Evolutionary conservation across 2,329 filamentous ascomycete genomes (phyloP).

Genomic region (Cryoendolithus antarcticus): DNA sequence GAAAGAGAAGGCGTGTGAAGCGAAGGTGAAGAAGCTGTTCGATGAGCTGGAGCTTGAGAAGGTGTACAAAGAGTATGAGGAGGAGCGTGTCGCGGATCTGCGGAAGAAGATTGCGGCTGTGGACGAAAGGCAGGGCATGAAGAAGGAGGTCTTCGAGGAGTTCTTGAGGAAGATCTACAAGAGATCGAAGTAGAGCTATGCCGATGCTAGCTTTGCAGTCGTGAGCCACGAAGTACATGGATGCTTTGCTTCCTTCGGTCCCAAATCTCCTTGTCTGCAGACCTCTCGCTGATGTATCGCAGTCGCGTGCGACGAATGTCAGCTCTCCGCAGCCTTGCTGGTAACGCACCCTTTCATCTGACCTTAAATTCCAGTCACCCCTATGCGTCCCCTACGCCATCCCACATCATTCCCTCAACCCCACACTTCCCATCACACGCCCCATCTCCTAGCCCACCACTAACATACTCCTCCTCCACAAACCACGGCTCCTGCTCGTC

Average conservation of each 20-base stretch:
- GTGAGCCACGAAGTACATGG: not conserved
- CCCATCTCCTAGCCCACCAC: not conserved
- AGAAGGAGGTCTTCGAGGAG: constrained; percentile 76
- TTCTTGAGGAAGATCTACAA: constrained; percentile 98
- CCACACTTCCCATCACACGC: constrained; percentile 2
- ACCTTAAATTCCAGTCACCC: not conserved
- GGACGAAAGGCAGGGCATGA: constrained; percentile 78
- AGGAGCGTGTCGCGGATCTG: constrained; percentile 70
- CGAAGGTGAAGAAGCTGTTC: constrained; percentile 77
- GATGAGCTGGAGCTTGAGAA: constrained; percentile 73
- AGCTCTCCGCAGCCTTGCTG: not conserved
- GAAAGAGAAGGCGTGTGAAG: constrained; percentile 76
- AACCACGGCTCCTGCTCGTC: not conserved
- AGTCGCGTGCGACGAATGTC: not conserved
- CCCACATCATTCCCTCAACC: not conserved
- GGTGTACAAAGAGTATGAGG: constrained; percentile 79
- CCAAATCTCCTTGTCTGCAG: too few relatives aligned
- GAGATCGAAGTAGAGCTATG: constrained; percentile 64
- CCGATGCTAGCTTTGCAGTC: not conserved
- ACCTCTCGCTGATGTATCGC: too few relatives aligned
- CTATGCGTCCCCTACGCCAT: not conserved
- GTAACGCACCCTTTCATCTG: not conserved
- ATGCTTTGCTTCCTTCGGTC: not conserved
- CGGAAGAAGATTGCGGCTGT: constrained; percentile 61
- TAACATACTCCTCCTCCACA: not conserved